These are phyloP conservation scores for Macadamia integrifolia DNA, from an alignment of 164 flowering plant species.

Conservation along the genomic window DNA sequence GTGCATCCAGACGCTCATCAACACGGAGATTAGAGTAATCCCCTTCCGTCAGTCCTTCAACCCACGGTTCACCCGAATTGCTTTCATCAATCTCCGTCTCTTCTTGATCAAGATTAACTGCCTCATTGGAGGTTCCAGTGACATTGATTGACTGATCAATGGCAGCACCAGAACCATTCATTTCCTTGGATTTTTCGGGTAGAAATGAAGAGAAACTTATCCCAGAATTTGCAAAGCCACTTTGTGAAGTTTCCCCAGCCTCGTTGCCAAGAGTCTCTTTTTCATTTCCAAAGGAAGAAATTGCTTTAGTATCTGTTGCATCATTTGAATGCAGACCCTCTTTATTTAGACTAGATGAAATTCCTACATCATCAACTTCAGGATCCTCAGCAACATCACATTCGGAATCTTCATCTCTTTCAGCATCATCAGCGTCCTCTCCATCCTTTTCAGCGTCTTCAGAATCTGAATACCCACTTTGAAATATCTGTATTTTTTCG, in stretches of 20 bases:
- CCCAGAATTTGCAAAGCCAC: constrained; percentile 21
- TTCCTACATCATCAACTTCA: constrained; percentile 58
- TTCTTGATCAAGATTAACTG: constrained; percentile 31
- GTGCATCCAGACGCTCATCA: constrained; percentile 87
- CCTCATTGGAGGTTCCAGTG: constrained; percentile 19
- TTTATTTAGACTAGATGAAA: constrained; percentile 18
- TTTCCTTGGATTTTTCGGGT: constrained; percentile 26
- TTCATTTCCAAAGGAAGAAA: constrained; percentile 21
- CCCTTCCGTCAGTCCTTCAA: constrained; percentile 77
- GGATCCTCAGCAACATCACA: constrained; percentile 73
- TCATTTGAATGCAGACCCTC: constrained; percentile 18
- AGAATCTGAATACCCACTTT: constrained; percentile 51
- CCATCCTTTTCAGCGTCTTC: constrained; percentile 54
- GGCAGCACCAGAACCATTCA: constrained; percentile 18
- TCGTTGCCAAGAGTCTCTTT: constrained; percentile 23
- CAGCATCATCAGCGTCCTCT: constrained; percentile 53
- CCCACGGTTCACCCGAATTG: constrained; percentile 74
- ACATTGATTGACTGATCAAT: constrained; percentile 23
- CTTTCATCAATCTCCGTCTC: constrained; percentile 70
- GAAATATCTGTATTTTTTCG: constrained; percentile 57
- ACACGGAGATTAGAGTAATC: constrained; percentile 81
- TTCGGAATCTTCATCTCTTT: constrained; percentile 78
- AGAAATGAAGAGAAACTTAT: constrained; percentile 26
- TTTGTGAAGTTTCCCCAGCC: constrained; percentile 20
- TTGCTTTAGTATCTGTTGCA: constrained; percentile 11